A percentile compares a stretch with the other conserved stretches of the same genome.
These are phyloP conservation scores for Harringtonia aguacate DNA, from an alignment of 2,329 filamentous ascomycete genomes.

Conservation along the genomic window DNA sequence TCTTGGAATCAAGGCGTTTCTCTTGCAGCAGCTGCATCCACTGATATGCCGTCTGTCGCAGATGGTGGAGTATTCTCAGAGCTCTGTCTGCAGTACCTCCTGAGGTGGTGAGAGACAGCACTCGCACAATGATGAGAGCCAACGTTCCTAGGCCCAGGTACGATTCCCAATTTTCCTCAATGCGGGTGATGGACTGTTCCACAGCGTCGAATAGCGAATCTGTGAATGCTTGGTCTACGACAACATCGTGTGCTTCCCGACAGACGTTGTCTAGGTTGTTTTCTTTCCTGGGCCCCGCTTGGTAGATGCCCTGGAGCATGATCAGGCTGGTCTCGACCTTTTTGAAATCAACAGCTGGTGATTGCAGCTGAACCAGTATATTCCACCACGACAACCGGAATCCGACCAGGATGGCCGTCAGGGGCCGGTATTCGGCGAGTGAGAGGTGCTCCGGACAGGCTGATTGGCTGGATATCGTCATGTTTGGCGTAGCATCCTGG, in stretches of 20 bases:
- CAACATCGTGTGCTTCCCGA: conserved; percentile 24
- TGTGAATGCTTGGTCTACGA: conserved; percentile 24
- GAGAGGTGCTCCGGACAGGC: conserved; percentile 36
- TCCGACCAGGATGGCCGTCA: conserved; percentile 38
- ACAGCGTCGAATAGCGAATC: conserved; percentile 22
- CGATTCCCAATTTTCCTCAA: conserved; percentile 42
- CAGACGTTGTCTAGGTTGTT: conserved; percentile 3
- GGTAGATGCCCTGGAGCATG: conserved; percentile 36
- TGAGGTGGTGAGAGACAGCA: conserved; percentile 27
- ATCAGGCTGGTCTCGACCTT: conserved; percentile 35
- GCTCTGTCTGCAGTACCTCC: background rate
- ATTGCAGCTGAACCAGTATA: conserved; percentile 38
- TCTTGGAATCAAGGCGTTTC: background rate
- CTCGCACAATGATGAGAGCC: conserved; percentile 26
- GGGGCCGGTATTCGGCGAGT: conserved; percentile 41
- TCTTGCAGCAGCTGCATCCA: background rate
- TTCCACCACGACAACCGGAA: conserved; percentile 43
- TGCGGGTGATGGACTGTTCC: conserved; percentile 16
- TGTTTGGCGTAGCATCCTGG: conserved; percentile 28
- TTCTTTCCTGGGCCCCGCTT: conserved; percentile 28
- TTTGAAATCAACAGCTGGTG: conserved; percentile 37
- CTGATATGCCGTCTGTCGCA: background rate
- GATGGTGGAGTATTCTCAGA: background rate
- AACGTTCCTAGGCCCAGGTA: conserved; percentile 27
- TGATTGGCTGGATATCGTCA: conserved; percentile 36